Percentiles rank a stretch among this genome's conserved stretches.
phyloP scores from a whole-genome alignment of 78 protist genomes.

The Mastigamoeba balamuthi region DNA sequence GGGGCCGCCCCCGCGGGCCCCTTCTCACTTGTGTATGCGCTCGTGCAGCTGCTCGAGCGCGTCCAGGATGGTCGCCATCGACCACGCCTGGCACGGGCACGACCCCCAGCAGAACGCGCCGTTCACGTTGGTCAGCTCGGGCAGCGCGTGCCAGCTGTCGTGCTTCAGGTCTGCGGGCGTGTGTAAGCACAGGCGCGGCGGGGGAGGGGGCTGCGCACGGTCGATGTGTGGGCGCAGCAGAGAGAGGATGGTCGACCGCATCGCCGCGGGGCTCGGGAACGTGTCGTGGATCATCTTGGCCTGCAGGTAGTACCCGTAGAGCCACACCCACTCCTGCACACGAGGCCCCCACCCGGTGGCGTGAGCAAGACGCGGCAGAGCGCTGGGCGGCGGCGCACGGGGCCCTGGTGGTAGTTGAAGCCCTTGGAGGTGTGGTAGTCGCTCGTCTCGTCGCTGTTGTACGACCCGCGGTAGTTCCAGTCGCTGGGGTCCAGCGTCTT shows the following conservation, averaged over 20 bases:
- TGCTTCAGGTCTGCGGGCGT: conserved; percentile 1
- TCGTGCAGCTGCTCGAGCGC: no score
- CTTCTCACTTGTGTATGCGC: no score
- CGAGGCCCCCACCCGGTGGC: conserved; percentile 6
- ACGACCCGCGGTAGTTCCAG: conserved; percentile 59
- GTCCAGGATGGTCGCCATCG: no score
- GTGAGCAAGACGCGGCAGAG: not conserved
- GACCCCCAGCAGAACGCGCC: no score
- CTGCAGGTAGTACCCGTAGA: conserved; percentile 41
- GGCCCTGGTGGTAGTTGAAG: conserved; percentile 87
- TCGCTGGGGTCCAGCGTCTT: conserved; percentile 65
- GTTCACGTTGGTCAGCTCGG: conserved; percentile 72
- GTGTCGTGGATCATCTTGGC: conserved; percentile 11
- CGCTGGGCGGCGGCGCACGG: conserved; percentile 47
- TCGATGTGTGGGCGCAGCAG: not conserved
- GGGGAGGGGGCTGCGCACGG: not conserved
- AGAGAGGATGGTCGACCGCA: not conserved
- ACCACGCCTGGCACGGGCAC: no score
- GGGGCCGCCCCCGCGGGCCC: no score
- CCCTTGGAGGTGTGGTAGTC: conserved; percentile 65
- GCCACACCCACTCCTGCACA: conserved; percentile 74
- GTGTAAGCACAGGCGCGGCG: not conserved
- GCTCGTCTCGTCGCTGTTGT: conserved; percentile 58
- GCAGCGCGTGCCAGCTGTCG: conserved; percentile 51
- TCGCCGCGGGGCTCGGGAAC: not conserved